A percentile compares a stretch with the other conserved stretches of the same genome.
These are phyloP conservation scores for Penicillium crustosum DNA, from an alignment of 2,329 filamentous ascomycete genomes.

Conservation along the genomic window DNA sequence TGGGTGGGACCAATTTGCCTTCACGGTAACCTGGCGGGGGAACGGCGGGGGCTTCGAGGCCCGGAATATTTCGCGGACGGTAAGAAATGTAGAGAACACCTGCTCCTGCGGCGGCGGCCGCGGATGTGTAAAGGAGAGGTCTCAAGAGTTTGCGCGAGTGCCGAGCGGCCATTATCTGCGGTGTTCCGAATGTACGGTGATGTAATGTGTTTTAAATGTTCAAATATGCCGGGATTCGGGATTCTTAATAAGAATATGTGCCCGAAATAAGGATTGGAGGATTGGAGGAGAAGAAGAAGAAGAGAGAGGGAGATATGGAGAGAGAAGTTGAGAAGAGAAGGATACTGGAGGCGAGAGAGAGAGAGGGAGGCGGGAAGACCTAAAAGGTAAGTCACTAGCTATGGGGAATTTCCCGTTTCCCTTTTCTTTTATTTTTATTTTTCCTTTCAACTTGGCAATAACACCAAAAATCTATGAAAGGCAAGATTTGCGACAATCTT, in stretches of 20 bases:
- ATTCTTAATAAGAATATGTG: not conserved
- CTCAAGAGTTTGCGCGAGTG: conserved; percentile 53
- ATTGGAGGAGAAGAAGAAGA: not conserved
- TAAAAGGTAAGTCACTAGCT: not conserved
- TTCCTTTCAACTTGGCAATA: not conserved
- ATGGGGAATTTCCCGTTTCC: not conserved
- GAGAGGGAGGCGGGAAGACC: not conserved
- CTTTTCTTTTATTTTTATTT: not conserved
- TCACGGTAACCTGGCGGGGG: conserved; percentile 63
- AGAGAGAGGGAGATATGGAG: not conserved
- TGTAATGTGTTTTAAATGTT: not conserved
- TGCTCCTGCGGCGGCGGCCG: conserved; percentile 54
- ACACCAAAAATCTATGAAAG: not conserved
- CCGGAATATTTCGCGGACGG: conserved; percentile 64
- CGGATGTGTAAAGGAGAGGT: conserved; percentile 60
- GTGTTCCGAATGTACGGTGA: not conserved
- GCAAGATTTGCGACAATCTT: conserved; percentile 13
- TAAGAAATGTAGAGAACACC: conserved; percentile 62
- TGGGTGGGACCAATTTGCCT: conserved; percentile 56
- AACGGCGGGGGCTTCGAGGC: conserved; percentile 60
- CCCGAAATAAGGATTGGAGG: not conserved
- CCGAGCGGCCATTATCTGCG: conserved; percentile 40
- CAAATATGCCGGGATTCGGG: not conserved
- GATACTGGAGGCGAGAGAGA: not conserved
- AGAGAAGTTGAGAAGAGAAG: not conserved